Base-by-base conservation (phyloP, 108 stramenopile species). In the Cyclostephanos invisitatus region DNA sequence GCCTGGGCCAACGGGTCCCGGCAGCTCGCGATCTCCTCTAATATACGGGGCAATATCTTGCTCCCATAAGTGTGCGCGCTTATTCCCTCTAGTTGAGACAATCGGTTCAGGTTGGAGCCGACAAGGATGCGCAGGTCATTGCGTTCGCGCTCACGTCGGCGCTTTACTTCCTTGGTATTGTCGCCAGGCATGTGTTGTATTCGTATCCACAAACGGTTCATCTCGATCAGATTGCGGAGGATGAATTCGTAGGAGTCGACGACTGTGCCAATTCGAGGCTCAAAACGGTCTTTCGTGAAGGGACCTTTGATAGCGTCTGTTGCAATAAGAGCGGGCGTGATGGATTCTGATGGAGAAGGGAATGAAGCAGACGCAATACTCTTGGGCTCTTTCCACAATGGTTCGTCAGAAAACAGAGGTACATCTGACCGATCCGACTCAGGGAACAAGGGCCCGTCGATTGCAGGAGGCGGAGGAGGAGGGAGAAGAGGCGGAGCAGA, bases 131-230 rank as follows among this genome's bases (percentile, higher is more conserved):
- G 82, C 27, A 99, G 90, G 53, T 99, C 98, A 51, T 97, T 94
- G 37, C 99, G 92, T 73, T 99, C 97, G 37, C 92, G 91, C 74
- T 98, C 97, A 25, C 98, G 90, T 55, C 91, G 86, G 62, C 93
- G 93, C 36, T 91, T 84, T 29, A 86, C 85, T 67, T 95, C 96
- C 62, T 91, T 91, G 68, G 78, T 81, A 29, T 81, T 77, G 64
- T 88, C 89, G 28, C 91, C 89, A 17, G 91, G 90, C 68, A 93
- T 71, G 64, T 93, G 88, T 86, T 98, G 98, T 77, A 99, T 94
- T 25, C 99, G 97, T 4, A 99, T 97, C 99, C 99, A 99, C 28
- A 99, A 87, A 32, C 97, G 93, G 83, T 99, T 99, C 85, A 97
- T 96, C 86, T 98, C 98, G 56, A 86, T 68, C 66, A 99, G 96